Base-by-base conservation (phyloP, 2,329 filamentous ascomycete genomes). In the Cercospora sesami region DNA sequence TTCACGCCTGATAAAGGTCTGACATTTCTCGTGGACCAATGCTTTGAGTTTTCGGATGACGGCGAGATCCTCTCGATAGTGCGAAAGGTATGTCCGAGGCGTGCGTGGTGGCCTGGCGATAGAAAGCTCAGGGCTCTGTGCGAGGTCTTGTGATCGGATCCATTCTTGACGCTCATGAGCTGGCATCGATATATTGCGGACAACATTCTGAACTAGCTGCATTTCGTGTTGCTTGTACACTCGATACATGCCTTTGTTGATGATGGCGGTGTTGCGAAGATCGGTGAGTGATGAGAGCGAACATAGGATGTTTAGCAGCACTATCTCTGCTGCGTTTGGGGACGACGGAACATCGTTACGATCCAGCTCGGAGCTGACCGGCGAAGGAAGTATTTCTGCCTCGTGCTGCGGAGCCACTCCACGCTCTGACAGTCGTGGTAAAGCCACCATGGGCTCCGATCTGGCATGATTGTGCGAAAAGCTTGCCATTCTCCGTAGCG, bases 111-210 rank as follows among this genome's bases (percentile, higher is more conserved):
- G 82, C 18, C 82, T 79, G 9, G 68, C 64, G 10, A 65, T 65
- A 12, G 66, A 64, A 6, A 67, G 26, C 64, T 31, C 79, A 81
- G 31, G 81, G 74, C 6, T 80, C 77, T 16, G 77, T 71, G 33
- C 78, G 48, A 79, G 80, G 63, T 80, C 79, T 72, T 82, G 83
- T 1, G 85, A 85, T 36, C 84, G 83, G 59, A 83, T 84, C 77
- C 87, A 85, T 72, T 89, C 85, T 14, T 86, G 83, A 60, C 86
- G 79, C 72, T 89, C 87, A 85, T 85, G 89, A 0, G 86, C 86
- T 1, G 87, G 81, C 5, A 86, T 82, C 1, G 86, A 88, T 79
- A 84, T 83, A 58, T 82, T 84, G 62, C 80, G 82, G 3, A 87
- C 74, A 0, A 85, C 81, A 5, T 77, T 78, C 60, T 84, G 85